Evolutionary conservation across 352 stramenopile species (phyloP).

Genomic region (Globisporangium splendens): DNA sequence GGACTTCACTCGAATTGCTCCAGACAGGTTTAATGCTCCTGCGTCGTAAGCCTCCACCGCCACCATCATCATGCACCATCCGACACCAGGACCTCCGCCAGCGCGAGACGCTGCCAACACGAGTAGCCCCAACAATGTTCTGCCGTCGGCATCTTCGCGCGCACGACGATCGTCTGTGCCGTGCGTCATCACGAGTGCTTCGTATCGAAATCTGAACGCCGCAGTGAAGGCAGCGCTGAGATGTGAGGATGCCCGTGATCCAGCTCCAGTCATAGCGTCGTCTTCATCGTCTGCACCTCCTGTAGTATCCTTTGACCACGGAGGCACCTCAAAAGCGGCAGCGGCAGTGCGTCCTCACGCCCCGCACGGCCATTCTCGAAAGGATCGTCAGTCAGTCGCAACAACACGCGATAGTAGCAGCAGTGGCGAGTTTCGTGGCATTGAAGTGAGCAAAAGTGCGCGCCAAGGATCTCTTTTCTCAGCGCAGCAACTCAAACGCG

Average conservation of each 20-base stretch:
- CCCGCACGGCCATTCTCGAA: too few relatives aligned
- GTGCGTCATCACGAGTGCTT: not conserved
- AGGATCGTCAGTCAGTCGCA: not conserved
- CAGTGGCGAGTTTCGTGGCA: not conserved
- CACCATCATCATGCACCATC: not conserved
- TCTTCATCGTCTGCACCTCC: not conserved
- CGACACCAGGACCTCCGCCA: constrained; percentile 1
- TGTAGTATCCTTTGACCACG: not conserved
- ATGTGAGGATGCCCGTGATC: constrained; percentile 8
- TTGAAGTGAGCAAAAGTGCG: not conserved
- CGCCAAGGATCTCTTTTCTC: constrained; percentile 20
- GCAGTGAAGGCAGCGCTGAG: constrained; percentile 1
- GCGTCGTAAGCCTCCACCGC: not conserved
- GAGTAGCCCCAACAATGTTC: not conserved
- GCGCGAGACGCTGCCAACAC: not conserved
- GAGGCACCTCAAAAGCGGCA: not conserved
- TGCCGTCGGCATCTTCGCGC: constrained; percentile 1
- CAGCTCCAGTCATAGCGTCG: not conserved
- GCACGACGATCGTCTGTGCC: constrained; percentile 7
- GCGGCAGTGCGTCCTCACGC: not conserved
- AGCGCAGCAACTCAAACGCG: constrained; percentile 20
- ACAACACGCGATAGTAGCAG: not conserved
- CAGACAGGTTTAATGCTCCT: not conserved
- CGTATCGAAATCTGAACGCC: constrained; percentile 4
- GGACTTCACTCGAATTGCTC: too few relatives aligned